A percentile compares a stretch with the other conserved stretches of the same genome.
Evolutionary conservation across 148 eudicot species (phyloP).

Genomic region (Arbutus unedo): DNA sequence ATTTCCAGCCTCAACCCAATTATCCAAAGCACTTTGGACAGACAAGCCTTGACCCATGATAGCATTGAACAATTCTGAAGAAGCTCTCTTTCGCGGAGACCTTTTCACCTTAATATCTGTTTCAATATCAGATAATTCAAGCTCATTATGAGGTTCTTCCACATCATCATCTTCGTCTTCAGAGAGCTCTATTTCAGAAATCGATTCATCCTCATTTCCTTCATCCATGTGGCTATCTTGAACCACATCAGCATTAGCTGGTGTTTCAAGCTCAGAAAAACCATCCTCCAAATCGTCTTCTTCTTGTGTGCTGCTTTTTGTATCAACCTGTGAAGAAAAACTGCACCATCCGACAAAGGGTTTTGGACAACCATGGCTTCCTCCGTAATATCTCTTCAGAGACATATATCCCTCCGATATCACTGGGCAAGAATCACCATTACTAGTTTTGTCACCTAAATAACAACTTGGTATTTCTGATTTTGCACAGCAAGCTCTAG

Average conservation of each 20-base stretch:
- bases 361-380: slow-evolving; percentile 17
- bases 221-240: slow-evolving; percentile 18
- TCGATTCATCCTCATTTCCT: slow-evolving; percentile 33
- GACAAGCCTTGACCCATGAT: slow-evolving; percentile 31
- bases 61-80: slow-evolving; percentile 31
- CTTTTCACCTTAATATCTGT: slow-evolving; percentile 19
- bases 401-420: slow-evolving; percentile 21
- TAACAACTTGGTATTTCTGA: slow-evolving; percentile 31
- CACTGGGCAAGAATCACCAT: slow-evolving; percentile 16
- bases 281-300: slow-evolving; percentile 72
- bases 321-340: slow-evolving; percentile 53
- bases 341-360: slow-evolving; percentile 26
- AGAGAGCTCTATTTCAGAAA: slow-evolving; percentile 46
- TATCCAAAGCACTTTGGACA: slow-evolving; percentile 42
- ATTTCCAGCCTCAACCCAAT: slow-evolving; percentile 54
- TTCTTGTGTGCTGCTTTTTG: slow-evolving; percentile 55
- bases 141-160: slow-evolving; percentile 38
- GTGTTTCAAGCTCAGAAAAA: slow-evolving; percentile 77
- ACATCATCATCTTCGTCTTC: slow-evolving; percentile 37
- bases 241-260: slow-evolving; percentile 26
- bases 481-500: slow-evolving; percentile 34
- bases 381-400: slow-evolving; percentile 25
- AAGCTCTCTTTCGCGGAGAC: slow-evolving; percentile 10
- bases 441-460: slow-evolving; percentile 27
- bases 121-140: slow-evolving; percentile 33